Conservation (phyloP, 192 early-diverging fungal genomes). For the Coemansia asiatica region DNA sequence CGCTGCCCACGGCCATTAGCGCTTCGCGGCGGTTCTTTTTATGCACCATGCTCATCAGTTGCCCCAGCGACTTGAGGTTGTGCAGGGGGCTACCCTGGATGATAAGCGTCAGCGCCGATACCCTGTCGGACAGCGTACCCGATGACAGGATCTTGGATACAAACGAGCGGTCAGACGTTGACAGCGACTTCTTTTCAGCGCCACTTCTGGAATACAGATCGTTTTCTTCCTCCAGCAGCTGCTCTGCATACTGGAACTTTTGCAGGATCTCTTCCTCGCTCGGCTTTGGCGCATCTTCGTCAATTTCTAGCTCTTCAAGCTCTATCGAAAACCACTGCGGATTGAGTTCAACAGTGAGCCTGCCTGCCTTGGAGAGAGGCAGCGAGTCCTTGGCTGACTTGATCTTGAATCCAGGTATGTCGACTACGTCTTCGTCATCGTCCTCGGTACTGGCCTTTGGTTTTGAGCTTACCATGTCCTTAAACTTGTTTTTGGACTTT, state of each 20-base stretch:
- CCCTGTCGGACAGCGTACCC: constrained; percentile 91
- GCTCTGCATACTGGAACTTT: constrained; percentile 56
- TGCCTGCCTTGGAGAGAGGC: constrained; percentile 26
- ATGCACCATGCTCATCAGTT: constrained; percentile 79
- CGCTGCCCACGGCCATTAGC: constrained; percentile 76
- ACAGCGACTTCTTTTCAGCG: constrained; percentile 56
- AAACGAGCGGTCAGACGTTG: constrained; percentile 82
- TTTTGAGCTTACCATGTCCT: neutral
- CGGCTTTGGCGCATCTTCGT: constrained; percentile 21
- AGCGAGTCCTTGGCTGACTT: constrained; percentile 51
- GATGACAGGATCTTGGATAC: constrained; percentile 83
- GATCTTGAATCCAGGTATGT: constrained; percentile 45
- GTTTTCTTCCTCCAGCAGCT: constrained; percentile 69
- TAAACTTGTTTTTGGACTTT: constrained; percentile 12
- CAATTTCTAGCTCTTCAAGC: constrained; percentile 8
- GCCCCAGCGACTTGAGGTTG: constrained; percentile 65
- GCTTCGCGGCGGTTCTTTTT: constrained; percentile 91
- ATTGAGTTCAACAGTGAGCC: constrained; percentile 27
- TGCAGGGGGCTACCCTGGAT: constrained; percentile 93
- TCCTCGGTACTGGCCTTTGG: constrained; percentile 17
- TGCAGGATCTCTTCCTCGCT: constrained; percentile 41
- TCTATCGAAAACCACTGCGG: constrained; percentile 39
- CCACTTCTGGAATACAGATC: constrained; percentile 56
- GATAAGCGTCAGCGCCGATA: constrained; percentile 89
- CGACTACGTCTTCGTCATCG: constrained; percentile 22